These are phyloP conservation scores for Apiotrichum domesticum DNA, from an alignment of 1,284 basidiomycete genomes.

Conservation along the genomic window DNA sequence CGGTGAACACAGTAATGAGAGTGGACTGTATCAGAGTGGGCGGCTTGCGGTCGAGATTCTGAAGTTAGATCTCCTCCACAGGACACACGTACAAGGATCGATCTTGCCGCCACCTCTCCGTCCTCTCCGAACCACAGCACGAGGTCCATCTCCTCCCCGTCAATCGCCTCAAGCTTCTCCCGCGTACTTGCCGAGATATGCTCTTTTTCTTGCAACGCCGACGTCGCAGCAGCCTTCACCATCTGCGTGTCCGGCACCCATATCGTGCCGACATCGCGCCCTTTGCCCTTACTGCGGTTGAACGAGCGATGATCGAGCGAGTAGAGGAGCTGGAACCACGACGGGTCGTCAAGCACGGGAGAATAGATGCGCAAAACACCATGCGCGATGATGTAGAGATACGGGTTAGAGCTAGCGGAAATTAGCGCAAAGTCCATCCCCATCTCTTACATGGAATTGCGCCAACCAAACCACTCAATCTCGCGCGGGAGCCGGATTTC, in stretches of 20 bases:
- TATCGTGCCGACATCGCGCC: constrained; percentile 21
- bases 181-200: background rate
- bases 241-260: constrained; percentile 32
- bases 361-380: constrained; percentile 67
- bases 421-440: background rate
- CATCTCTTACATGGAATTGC: constrained; percentile 23
- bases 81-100: constrained; percentile 59
- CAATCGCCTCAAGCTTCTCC: constrained; percentile 23
- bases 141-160: constrained; percentile 68
- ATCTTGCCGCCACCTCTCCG: constrained; percentile 64
- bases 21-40: constrained; percentile 76
- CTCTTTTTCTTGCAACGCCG: constrained; percentile 19
- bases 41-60: constrained; percentile 84
- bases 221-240: constrained; percentile 17
- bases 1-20: constrained; percentile 57
- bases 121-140: constrained; percentile 66
- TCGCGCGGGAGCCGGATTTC: constrained; percentile 38
- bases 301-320: constrained; percentile 55
- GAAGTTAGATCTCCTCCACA: background rate
- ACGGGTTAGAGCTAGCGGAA: constrained; percentile 30
- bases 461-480: constrained; percentile 41
- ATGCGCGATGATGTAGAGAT: constrained; percentile 38
- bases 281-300: constrained; percentile 28
- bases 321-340: constrained; percentile 74
- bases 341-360: constrained; percentile 78